Conservation (phyloP, 768 basidiomycete species). For the Hemileccinum impolitum region DNA sequence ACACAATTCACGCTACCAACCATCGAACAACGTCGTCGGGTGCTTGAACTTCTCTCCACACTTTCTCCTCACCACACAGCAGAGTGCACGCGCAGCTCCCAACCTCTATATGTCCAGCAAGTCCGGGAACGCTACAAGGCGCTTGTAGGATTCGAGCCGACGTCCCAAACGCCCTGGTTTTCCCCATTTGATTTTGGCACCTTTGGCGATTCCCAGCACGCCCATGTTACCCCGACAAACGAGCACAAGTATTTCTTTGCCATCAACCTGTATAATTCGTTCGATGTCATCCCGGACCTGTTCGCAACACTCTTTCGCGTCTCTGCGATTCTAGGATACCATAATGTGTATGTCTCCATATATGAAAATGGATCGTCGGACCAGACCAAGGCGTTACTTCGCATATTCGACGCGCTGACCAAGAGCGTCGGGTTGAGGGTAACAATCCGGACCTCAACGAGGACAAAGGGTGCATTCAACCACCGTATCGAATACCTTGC, state of each 20-base stretch:
- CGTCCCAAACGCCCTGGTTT: conserved; percentile 58
- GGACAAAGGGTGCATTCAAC: conserved; percentile 94
- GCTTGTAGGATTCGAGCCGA: conserved; percentile 74
- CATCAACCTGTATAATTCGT: conserved; percentile 99
- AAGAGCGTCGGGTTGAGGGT: conserved; percentile 88
- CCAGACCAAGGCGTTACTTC: conserved; percentile 94
- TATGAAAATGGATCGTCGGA: conserved; percentile 99
- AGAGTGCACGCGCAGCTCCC: conserved; percentile 83
- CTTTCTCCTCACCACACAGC: conserved; percentile 91
- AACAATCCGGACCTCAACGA: conserved; percentile 88
- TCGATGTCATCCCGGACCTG: conserved; percentile 96
- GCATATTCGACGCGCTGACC: conserved; percentile 92
- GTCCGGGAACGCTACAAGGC: conserved; percentile 80
- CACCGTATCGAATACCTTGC: conserved; percentile 99
- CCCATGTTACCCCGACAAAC: conserved; percentile 38
- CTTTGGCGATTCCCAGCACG: conserved; percentile 41
- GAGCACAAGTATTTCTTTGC: conserved; percentile 99
- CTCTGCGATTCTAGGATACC: conserved; percentile 88
- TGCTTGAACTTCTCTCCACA: conserved; percentile 82
- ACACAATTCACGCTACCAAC: conserved; percentile 75
- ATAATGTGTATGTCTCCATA: conserved; percentile 97
- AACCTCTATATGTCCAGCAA: conserved; percentile 83
- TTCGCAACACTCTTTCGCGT: conserved; percentile 96
- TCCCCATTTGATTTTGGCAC: conserved; percentile 45
- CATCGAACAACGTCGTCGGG: conserved; percentile 76